phyloP scores from a whole-genome alignment of 352 stramenopile species.

The Pythium chondricola region DNA sequence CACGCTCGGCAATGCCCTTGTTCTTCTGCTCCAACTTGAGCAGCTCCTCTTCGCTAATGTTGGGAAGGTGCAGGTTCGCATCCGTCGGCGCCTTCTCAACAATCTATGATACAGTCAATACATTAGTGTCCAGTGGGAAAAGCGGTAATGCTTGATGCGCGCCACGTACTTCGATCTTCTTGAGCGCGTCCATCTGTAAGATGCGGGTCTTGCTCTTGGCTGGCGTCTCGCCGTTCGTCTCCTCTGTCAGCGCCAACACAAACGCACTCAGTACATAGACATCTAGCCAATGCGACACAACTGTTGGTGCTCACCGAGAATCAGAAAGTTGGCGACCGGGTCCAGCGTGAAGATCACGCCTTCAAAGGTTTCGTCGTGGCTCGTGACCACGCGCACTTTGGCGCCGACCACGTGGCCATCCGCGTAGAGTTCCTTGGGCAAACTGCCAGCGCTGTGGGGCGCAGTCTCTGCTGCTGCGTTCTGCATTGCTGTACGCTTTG shows the following conservation, averaged over 20 bases:
- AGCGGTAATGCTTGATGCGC: too few relatives aligned
- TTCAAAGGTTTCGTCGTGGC: conserved; percentile 44
- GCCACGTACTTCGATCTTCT: conserved; percentile 49
- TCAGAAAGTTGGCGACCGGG: conserved; percentile 68
- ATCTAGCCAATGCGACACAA: neutral
- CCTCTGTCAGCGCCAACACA: conserved; percentile 30
- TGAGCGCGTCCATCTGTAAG: conserved; percentile 61
- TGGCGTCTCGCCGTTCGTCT: conserved; percentile 28
- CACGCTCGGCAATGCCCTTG: conserved; percentile 57
- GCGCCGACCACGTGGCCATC: conserved; percentile 58
- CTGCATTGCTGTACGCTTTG: too few relatives aligned
- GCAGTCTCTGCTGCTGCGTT: too few relatives aligned
- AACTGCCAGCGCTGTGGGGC: too few relatives aligned
- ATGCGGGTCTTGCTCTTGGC: conserved; percentile 68
- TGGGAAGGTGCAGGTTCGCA: conserved; percentile 34
- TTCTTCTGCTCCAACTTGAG: conserved; percentile 71
- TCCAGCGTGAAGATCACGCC: conserved; percentile 77
- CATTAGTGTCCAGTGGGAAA: neutral
- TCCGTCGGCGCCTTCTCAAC: conserved; percentile 43
- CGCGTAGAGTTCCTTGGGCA: conserved; percentile 55
- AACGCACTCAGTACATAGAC: neutral
- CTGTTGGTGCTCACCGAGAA: conserved; percentile 38
- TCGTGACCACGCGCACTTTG: conserved; percentile 56
- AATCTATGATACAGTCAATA: conserved; percentile 19
- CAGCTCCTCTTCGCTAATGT: conserved; percentile 66